phyloP scores from a whole-genome alignment of 495 filamentous ascomycete species.

The Xylaria curta region DNA sequence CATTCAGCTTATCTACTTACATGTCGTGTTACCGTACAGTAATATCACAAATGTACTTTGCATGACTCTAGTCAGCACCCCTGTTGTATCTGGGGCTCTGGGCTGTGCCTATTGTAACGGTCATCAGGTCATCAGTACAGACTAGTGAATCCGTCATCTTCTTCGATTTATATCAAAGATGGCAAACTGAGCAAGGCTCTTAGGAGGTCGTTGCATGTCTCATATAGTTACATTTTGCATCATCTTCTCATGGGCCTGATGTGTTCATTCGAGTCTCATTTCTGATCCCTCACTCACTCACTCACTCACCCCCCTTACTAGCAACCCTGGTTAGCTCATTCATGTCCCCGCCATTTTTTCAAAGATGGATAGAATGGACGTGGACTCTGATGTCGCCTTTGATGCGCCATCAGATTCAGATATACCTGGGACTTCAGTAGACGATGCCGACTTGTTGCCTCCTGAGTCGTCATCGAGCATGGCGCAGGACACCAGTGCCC shows the following conservation, averaged over 20 bases:
- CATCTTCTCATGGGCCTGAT: background rate
- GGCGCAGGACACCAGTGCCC: background rate
- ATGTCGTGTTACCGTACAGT: too few relatives aligned
- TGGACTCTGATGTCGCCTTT: background rate
- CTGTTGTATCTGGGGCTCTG: background rate
- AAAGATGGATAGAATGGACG: conserved; percentile 10
- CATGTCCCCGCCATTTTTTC: background rate
- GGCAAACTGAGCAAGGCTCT: background rate
- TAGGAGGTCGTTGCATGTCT: background rate
- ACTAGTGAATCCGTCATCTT: background rate
- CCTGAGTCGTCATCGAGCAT: background rate
- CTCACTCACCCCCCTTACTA: background rate
- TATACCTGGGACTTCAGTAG: background rate
- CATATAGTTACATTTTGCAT: background rate
- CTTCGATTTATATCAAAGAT: background rate
- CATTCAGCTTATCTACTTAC: too few relatives aligned
- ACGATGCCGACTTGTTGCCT: background rate
- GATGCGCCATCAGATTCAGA: conserved; percentile 1
- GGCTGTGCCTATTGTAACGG: background rate
- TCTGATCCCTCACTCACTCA: background rate
- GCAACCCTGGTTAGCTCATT: conserved; percentile 4
- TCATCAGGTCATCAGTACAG: too few relatives aligned
- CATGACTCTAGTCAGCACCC: background rate
- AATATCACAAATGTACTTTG: too few relatives aligned
- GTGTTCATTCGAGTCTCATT: background rate